Base-by-base conservation (phyloP, 2,329 filamentous ascomycete species). In the Magnaporthiopsis incrustans region DNA sequence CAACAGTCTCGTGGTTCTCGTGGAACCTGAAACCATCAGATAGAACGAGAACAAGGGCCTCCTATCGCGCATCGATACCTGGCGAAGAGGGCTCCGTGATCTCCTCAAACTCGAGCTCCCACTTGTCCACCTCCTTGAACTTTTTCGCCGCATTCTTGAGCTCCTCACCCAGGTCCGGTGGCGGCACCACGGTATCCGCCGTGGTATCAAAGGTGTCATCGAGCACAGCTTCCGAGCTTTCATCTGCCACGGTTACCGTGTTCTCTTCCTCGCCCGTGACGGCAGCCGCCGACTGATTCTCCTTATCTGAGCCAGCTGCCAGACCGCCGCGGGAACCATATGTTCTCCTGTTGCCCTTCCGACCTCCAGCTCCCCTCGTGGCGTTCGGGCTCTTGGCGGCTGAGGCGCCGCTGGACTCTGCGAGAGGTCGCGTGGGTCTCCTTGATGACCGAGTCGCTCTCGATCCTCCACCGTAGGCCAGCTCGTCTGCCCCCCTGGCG, bases 111-210 rank as follows among this genome's bases (percentile, higher is more conserved):
- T 86, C 85, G 66, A 90, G 75, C 74, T 87, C 80, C 86, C 86
- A 90, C 74, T 81, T 78, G 72, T 90, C 87, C 57, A 90, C 87
- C 74, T 89, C 87, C 72, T 83, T 80, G 69, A 90, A 90, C 74
- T 89, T 89, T 71, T 78, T 81, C 12, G 79, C 79, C 57, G 85
- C 84, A 61, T 80, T 77, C 73, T 83, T 84, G 66, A 90, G 76
- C 77, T 87, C 85, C 57, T 81, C 74, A 30, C 81, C 76, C 60
- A 81, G 71, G 8, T 76, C 72, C 61, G 73, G 73, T 64, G 76
- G 71, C 70, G 77, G 56, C 68, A 74, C 68, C 70, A 74, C 70
- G 27, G 69, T 71, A 22, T 65, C 71, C 57, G 33, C 62, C 14
- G 62, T 59, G 8, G 33, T 25, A 6, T 75, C 77, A 69, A 80